Percentiles rank a stretch among this genome's conserved stretches.
phyloP scores from a whole-genome alignment of 2,329 filamentous ascomycete species.

The Fusarium papillatum region DNA sequence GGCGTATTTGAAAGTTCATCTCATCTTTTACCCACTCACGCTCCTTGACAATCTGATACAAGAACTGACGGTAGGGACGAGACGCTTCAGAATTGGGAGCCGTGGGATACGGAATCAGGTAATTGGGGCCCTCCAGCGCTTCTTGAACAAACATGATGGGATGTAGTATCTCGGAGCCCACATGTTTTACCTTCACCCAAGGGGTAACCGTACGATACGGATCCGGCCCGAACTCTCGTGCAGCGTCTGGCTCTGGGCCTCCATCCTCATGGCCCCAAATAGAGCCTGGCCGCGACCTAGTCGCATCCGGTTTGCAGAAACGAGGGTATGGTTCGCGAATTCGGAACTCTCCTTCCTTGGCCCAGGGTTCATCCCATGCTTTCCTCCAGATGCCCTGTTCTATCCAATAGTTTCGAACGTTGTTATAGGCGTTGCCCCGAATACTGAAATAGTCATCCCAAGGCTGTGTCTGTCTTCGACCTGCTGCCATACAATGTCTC shows the following conservation, averaged over 20 bases:
- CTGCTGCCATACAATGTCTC: neutral
- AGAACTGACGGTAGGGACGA: slow-evolving; percentile 30
- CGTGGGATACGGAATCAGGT: neutral
- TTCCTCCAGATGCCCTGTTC: slow-evolving; percentile 26
- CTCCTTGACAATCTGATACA: slow-evolving; percentile 25
- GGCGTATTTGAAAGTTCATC: neutral
- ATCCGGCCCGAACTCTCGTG: neutral
- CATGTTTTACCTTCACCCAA: too few species aligned
- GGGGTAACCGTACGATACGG: neutral
- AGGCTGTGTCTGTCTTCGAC: slow-evolving; percentile 22
- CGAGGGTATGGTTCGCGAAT: neutral
- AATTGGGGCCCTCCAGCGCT: neutral
- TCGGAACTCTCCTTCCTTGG: neutral
- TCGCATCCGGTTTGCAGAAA: neutral
- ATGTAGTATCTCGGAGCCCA: too few species aligned
- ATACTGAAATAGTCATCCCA: slow-evolving; percentile 15
- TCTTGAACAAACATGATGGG: neutral
- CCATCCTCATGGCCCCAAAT: slow-evolving; percentile 13
- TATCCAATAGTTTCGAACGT: slow-evolving; percentile 22
- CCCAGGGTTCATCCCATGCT: slow-evolving; percentile 16
- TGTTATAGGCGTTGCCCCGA: slow-evolving; percentile 11
- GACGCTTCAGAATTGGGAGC: slow-evolving; percentile 23
- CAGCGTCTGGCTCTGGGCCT: neutral
- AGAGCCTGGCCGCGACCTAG: neutral
- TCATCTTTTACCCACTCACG: slow-evolving; percentile 24